Percentiles rank a stretch among this genome's conserved stretches.
Conservation (phyloP, 352 stramenopile species). For the Globisporangium abappressorium region DNA sequence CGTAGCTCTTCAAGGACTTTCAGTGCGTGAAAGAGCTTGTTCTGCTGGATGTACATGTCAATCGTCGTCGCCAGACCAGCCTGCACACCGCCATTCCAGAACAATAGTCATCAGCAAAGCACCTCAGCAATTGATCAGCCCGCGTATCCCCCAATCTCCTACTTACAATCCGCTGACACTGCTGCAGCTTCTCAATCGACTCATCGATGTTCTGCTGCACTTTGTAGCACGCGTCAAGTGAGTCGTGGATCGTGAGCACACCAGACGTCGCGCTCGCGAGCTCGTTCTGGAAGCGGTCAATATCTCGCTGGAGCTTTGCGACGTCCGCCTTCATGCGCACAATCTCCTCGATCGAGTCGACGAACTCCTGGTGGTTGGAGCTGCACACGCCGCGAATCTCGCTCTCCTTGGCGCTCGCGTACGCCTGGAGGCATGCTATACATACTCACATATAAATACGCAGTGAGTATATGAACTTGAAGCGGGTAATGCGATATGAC, state of each 20-base stretch:
- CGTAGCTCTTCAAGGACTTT: constrained; percentile 74
- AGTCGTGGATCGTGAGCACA: constrained; percentile 56
- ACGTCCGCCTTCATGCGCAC: constrained; percentile 79
- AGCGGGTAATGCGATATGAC: too few relatives aligned
- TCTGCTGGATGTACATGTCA: constrained; percentile 60
- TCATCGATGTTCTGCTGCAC: constrained; percentile 72
- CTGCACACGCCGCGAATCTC: constrained; percentile 78
- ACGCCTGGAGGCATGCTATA: constrained; percentile 54
- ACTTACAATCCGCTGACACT: constrained; percentile 75
- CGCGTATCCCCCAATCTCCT: neutral
- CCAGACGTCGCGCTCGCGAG: constrained; percentile 42
- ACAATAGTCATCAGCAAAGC: neutral
- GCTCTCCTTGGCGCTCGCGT: constrained; percentile 57
- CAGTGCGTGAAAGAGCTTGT: constrained; percentile 74
- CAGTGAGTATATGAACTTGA: too few relatives aligned
- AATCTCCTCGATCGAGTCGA: constrained; percentile 82
- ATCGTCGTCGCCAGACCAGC: constrained; percentile 63
- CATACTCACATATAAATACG: neutral
- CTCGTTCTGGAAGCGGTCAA: constrained; percentile 65
- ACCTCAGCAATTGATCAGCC: neutral
- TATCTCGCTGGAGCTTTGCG: constrained; percentile 62
- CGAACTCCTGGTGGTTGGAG: constrained; percentile 77
- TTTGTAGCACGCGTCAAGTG: constrained; percentile 49
- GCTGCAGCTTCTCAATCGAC: constrained; percentile 76
- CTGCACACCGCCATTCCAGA: constrained; percentile 20